phyloP scores from a whole-genome alignment of 2,329 filamentous ascomycete genomes.

The Claviceps arundinis region DNA sequence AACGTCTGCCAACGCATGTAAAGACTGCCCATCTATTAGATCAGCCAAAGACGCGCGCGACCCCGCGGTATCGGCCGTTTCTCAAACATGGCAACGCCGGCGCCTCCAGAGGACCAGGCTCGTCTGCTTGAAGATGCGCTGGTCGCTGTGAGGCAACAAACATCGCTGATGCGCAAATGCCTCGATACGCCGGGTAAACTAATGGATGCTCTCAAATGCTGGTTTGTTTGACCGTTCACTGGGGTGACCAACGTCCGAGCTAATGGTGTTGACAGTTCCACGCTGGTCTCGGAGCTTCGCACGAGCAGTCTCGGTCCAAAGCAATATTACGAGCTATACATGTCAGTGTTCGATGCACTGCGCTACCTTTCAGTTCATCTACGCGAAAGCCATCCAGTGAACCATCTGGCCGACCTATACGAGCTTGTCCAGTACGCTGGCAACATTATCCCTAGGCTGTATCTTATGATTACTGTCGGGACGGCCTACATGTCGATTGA shows the following conservation, averaged over 20 bases:
- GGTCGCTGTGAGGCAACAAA: constrained; percentile 92
- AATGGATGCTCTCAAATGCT: constrained; percentile 99
- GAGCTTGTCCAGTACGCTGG: constrained; percentile 96
- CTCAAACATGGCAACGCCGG: constrained; percentile 36
- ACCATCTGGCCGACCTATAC: constrained; percentile 95
- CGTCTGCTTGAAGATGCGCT: constrained; percentile 95
- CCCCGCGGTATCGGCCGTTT: constrained; percentile 15
- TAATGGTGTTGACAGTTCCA: constrained; percentile 52
- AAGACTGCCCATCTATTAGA: constrained; percentile 10
- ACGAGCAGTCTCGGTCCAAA: constrained; percentile 97
- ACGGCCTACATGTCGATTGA: constrained; percentile 98
- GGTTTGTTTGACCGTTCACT: constrained; percentile 44
- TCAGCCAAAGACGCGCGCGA: constrained; percentile 13
- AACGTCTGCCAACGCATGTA: constrained; percentile 12
- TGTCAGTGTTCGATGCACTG: constrained; percentile 96
- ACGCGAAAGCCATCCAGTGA: constrained; percentile 92
- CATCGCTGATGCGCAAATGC: constrained; percentile 91
- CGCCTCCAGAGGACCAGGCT: constrained; percentile 66
- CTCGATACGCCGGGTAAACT: constrained; percentile 95
- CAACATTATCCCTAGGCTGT: constrained; percentile 90
- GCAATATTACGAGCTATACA: constrained; percentile 99
- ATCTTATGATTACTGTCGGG: constrained; percentile 98
- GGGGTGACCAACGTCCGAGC: not conserved
- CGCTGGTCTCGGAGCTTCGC: constrained; percentile 92
- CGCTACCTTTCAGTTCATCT: constrained; percentile 94